Evolutionary conservation across 2,329 filamentous ascomycete species (phyloP), one percentile per base, ranked within the genome.

Genomic region (Stromatinia cepivora): DNA sequence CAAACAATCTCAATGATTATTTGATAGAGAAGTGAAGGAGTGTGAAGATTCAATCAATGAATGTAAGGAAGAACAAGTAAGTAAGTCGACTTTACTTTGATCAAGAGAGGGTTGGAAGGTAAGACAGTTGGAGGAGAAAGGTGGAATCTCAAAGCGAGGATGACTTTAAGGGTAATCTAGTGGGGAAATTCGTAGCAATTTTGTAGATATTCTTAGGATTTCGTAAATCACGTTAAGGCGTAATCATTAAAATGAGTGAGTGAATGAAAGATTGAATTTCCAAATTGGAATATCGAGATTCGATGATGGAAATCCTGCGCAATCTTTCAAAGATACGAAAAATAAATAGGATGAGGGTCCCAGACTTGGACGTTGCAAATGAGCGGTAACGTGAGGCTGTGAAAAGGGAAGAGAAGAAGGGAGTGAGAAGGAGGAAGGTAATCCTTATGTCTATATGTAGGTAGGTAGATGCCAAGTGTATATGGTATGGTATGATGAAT

Each of bases 1-100:
- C 48, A 64, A 68, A 53, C 25, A 56, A 53, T 68, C 57, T 46
- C 57, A 46, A 68, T 63, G 66, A 68, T 9, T 56, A 48, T 56
- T 68, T 39, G 66, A 46, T 46, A 25, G 34, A 42, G 28, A 54
- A 56, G 34, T 45, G 56, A 64, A 42, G 20, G 69, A 73, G 48
- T 70, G 63, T 69, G 58, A 17, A 61, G 67, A 72, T 72, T 74
- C 72, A 73, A 72, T 73, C 72, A 73, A 72, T 73, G 73, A 72
- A 74, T 70, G 69, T 54, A 57, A 69, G 66, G 66, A 64, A 63
- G 46, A n/a, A 67, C 20, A 61, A 59, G 42, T 28, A 61, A 59
- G 42, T 28, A 48, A 6, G 48, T 39, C n/a, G 57, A 68, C 57
- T 59, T 46, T 63, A 45, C 15, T 45, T 63, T 20, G 54, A 45